A percentile compares a stretch with the other conserved stretches of the same genome.
These are phyloP conservation scores for Aspergillus transmontanensis DNA, from an alignment of 2,329 filamentous ascomycete species.

Conservation along the genomic window DNA sequence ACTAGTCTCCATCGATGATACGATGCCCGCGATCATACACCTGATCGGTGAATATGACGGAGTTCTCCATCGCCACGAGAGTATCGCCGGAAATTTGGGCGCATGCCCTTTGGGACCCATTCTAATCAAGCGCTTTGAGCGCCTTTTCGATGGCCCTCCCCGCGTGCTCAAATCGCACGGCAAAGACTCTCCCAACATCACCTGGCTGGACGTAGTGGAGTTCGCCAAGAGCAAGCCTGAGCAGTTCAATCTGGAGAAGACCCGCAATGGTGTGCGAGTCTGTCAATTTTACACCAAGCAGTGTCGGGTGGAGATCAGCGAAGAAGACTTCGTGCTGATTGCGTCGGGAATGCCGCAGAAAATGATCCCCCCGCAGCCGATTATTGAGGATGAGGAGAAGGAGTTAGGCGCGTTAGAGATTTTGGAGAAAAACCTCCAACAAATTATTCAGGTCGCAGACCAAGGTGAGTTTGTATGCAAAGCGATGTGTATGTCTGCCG, in stretches of 20 bases:
- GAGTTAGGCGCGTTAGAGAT: constrained; percentile 84
- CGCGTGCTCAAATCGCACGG: constrained; percentile 64
- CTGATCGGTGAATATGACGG: constrained; percentile 81
- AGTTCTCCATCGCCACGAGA: constrained; percentile 82
- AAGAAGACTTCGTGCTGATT: constrained; percentile 85
- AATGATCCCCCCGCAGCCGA: constrained; percentile 76
- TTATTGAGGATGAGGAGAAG: constrained; percentile 83
- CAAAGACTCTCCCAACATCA: constrained; percentile 64
- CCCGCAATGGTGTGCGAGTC: constrained; percentile 67
- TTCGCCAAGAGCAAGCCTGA: constrained; percentile 79
- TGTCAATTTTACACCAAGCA: constrained; percentile 85
- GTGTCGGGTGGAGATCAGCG: constrained; percentile 78
- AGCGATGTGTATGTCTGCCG: neutral
- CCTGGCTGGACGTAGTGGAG: constrained; percentile 83
- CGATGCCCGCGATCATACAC: constrained; percentile 71
- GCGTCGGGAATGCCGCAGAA: constrained; percentile 80
- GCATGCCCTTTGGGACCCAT: constrained; percentile 81
- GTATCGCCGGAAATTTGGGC: constrained; percentile 80
- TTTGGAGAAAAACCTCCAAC: constrained; percentile 73
- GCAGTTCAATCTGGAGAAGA: constrained; percentile 73
- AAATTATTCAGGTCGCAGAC: constrained; percentile 79
- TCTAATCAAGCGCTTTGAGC: constrained; percentile 81
- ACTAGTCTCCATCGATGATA: constrained; percentile 66
- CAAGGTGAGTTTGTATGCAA: constrained; percentile 53
- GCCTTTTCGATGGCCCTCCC: constrained; percentile 80